Base-by-base conservation (phyloP, 2,329 filamentous ascomycete genomes). In the Seiridium unicorne region DNA sequence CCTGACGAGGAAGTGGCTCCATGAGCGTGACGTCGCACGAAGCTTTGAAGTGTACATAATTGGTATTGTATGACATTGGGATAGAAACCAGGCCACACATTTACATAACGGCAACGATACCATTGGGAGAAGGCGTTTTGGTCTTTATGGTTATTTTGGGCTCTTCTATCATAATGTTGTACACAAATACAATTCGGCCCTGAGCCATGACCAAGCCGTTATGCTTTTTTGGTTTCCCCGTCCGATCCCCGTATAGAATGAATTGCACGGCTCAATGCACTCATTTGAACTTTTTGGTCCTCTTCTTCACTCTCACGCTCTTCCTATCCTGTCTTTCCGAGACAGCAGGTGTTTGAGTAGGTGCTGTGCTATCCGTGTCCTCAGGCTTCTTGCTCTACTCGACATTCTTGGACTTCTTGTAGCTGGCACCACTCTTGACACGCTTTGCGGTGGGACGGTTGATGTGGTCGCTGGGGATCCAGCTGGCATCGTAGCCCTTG, bases 401-500 rank as follows among this genome's bases (percentile, higher is more conserved):
- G 51, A 62, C 63, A 55, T 44, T 59, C 68, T 73, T 73, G 56
- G 62, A 63, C 73, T 77, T 78, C 77, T 83, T 84, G 67, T 64
- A 63, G 68, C 76, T 79, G 62, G 80, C 77, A 65, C 81, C 77
- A 66, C 82, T 85, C 84, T 88, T 88, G 75, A 85, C 83, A 65
- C 86, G 84, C 76, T 84, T 84, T 60, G 86, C 90, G 67, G 90
- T 83, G 44, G 94, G 93, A 68, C 91, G 89, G 81, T 94, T 91
- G 76, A 97, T 87, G 78, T 98, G 93, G 74, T 90, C 87, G 63
- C 88, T 87, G 36, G 93, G 93, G 69, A 97, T 97, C 93, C 94
- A 97, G 81, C 89, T 92, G 81, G 94, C 89, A 70, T 97, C 93
- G 77, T 93, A 96, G 62, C 83, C 83, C 79, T 91, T 91, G 62